Conservation (phyloP, 495 filamentous ascomycete genomes). For the Xylaria palmicola region DNA sequence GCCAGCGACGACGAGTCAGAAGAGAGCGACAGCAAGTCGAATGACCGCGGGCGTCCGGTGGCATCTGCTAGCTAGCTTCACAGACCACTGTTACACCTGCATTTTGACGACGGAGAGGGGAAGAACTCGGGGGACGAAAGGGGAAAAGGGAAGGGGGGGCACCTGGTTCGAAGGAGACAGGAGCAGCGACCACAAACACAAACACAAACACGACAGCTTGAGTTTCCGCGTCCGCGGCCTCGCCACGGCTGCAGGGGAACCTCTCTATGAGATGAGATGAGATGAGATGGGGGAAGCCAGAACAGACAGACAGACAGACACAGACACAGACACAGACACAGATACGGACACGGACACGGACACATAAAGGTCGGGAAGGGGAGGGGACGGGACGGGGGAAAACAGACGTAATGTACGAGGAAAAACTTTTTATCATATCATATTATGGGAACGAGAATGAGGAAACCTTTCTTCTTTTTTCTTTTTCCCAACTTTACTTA, state of each 20-base stretch:
- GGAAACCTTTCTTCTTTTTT: no score
- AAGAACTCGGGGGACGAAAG: not conserved
- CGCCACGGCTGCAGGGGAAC: not conserved
- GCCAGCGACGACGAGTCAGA: conserved; percentile 47
- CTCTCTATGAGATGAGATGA: conserved; percentile 1
- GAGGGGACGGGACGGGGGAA: no score
- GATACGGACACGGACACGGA: no score
- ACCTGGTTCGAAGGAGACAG: no score
- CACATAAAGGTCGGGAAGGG: no score
- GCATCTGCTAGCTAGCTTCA: conserved; percentile 29
- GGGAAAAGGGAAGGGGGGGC: no score
- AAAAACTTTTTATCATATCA: no score
- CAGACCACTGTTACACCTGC: conserved; percentile 14
- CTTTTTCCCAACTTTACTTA: no score
- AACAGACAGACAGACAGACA: not conserved
- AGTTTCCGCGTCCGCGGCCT: not conserved
- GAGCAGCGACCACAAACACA: not conserved
- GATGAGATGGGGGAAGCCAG: no score
- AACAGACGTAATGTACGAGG: no score
- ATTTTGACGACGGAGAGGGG: not conserved
- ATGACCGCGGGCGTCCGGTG: conserved; percentile 27
- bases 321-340: not conserved
- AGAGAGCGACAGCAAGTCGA: conserved; percentile 34
- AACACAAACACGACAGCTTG: no score
- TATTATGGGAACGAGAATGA: no score